Conservation (phyloP, 345 rosid species). For the Camelina laxa region DNA sequence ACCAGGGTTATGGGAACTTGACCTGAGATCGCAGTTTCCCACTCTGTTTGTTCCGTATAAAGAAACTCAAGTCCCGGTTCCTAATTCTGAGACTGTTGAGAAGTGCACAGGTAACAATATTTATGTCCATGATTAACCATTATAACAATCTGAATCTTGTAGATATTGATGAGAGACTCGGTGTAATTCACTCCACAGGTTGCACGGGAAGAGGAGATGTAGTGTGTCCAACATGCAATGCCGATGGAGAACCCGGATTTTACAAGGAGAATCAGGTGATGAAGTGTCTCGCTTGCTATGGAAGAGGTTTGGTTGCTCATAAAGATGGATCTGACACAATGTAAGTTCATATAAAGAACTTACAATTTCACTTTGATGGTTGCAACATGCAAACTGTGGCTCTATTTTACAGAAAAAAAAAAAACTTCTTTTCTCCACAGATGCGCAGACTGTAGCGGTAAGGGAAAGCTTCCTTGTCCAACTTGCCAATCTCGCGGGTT, state of each 20-base stretch:
- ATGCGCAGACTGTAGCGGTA: slow-evolving; percentile 72
- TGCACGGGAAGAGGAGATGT: slow-evolving; percentile 79
- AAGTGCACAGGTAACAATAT: slow-evolving; percentile 71
- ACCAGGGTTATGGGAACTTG: slow-evolving; percentile 79
- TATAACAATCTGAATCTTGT: not conserved
- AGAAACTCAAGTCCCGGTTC: slow-evolving; percentile 64
- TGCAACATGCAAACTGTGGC: not conserved
- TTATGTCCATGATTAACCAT: not conserved
- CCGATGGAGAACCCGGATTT: slow-evolving; percentile 77
- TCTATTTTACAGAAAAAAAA: not conserved
- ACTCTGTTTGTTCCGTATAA: slow-evolving; percentile 68
- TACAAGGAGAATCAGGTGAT: slow-evolving; percentile 78
- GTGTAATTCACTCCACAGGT: slow-evolving; percentile 48
- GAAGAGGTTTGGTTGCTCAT: slow-evolving; percentile 94
- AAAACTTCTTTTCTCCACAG: slow-evolving; percentile 45
- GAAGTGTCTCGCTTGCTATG: slow-evolving; percentile 68
- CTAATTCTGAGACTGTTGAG: slow-evolving; percentile 71
- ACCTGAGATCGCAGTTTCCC: slow-evolving; percentile 79
- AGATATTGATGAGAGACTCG: slow-evolving; percentile 21
- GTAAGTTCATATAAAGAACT: slow-evolving; percentile 51
- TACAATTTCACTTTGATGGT: slow-evolving; percentile 18
- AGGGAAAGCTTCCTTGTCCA: slow-evolving; percentile 82
- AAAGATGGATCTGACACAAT: slow-evolving; percentile 91
- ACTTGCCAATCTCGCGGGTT: slow-evolving; percentile 87
- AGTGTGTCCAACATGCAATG: slow-evolving; percentile 72